Evolutionary conservation across 2,329 filamentous ascomycete genomes (phyloP), one percentile per base, ranked within the genome.

Genomic region (Emericellopsis cladophorae): DNA sequence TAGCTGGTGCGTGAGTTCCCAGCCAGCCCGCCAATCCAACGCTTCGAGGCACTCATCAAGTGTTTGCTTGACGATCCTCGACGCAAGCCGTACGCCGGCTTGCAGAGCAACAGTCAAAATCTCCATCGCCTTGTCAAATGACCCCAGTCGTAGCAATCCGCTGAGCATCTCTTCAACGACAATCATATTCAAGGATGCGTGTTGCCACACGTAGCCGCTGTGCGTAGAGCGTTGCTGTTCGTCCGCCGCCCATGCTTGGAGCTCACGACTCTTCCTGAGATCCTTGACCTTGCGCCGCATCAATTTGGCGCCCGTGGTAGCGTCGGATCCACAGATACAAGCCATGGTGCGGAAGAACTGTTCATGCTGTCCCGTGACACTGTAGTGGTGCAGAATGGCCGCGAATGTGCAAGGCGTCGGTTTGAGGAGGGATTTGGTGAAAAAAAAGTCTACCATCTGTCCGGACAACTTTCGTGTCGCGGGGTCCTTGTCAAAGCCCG

Each of bases 401-500:
- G 66, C 55, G 18, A 67, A 57, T 0, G 72, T 75, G 21, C 65
- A 64, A 35, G 65, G 57, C 1, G 71, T 74, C 3, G 71, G 69
- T 31, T 53, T 60, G 35, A 72, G 51, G 9, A 29, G 26, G 2
- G 26, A 29, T 4, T 56, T 56, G 31, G 61, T 69, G 9, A 59
- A 48, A 33, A 64, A 47, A 34, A 74, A 56, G 40, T 75, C 71
- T 26, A 81, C 63, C n/a, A 63, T 50, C 31, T 75, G 64, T 9
- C 26, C 26, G 4, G 72, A 67, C 15, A 81, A 26, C 21, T 12
- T 23, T 6, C 33, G 59, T 31, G 62, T 58, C 42, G 68, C 62
- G 40, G 69, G 61, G 23, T 67, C 62, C 26, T 66, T 63, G 40
- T 72, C 67, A 39, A 90, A 77, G n/a, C 74, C 73, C n/a, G 73